These are phyloP conservation scores for Calcarisporium arbuscula DNA, from an alignment of 2,329 filamentous ascomycete genomes.

Conservation along the genomic window DNA sequence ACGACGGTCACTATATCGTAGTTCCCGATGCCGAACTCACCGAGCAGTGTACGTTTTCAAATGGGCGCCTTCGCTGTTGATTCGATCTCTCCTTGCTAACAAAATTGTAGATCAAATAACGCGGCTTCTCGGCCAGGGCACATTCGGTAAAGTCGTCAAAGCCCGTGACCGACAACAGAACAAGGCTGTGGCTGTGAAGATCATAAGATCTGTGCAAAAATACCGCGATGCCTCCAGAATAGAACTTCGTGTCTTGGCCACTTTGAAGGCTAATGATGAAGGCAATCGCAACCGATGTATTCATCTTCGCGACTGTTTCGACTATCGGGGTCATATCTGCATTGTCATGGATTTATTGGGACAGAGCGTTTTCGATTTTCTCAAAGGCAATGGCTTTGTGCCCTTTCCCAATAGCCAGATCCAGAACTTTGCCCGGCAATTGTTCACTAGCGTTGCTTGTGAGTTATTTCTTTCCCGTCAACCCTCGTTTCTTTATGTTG, in stretches of 20 bases:
- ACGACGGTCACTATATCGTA: conserved; percentile 96
- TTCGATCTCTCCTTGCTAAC: not conserved
- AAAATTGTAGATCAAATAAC: conserved; percentile 67
- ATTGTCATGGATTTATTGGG: conserved; percentile 72
- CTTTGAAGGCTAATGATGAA: conserved; percentile 83
- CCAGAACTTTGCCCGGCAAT: conserved; percentile 88
- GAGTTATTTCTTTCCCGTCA: conserved; percentile 33
- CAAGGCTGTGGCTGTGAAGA: conserved; percentile 86
- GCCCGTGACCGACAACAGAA: conserved; percentile 74
- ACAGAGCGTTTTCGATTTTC: conserved; percentile 96
- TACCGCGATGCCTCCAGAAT: conserved; percentile 95
- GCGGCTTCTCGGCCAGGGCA: conserved; percentile 89
- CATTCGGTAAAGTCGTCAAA: conserved; percentile 96
- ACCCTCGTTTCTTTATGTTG: not conserved
- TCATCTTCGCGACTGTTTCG: conserved; percentile 92
- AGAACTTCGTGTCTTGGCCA: conserved; percentile 86
- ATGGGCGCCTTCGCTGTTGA: too few species aligned
- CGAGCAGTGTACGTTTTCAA: conserved; percentile 71
- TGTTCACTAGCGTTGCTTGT: conserved; percentile 98
- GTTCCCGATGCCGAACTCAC: conserved; percentile 80
- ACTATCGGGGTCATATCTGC: conserved; percentile 95
- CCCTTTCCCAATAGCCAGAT: conserved; percentile 99
- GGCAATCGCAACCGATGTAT: conserved; percentile 95
- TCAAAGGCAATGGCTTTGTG: conserved; percentile 91
- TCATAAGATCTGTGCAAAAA: conserved; percentile 96